A percentile compares a stretch with the other conserved stretches of the same genome.
Conservation (phyloP, 805 yeast species). For the Teunomyces aglyptinius region DNA sequence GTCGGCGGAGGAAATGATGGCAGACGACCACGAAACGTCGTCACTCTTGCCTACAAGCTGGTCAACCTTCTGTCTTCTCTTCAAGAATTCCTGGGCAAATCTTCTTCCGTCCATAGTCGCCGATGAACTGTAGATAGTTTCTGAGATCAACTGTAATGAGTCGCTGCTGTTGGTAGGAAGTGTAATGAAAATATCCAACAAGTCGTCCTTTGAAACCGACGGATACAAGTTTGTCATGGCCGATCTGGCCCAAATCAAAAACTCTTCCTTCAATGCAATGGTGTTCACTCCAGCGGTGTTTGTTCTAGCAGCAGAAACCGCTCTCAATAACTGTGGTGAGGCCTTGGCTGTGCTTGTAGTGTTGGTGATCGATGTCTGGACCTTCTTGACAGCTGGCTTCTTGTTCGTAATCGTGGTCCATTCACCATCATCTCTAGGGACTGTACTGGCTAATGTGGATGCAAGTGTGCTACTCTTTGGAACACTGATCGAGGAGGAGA, state of each 20-base stretch:
- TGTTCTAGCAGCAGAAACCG: slow-evolving; percentile 32
- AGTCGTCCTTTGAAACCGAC: slow-evolving; percentile 74
- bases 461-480: slow-evolving; percentile 29
- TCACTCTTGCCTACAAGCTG: slow-evolving; percentile 40
- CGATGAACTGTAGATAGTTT: slow-evolving; percentile 84
- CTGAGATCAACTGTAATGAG: slow-evolving; percentile 83
- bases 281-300: slow-evolving; percentile 24
- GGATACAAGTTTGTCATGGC: slow-evolving; percentile 66
- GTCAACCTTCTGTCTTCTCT: slow-evolving; percentile 74
- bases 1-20: slow-evolving; percentile 47
- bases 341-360: slow-evolving; percentile 21
- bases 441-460: slow-evolving; percentile 28
- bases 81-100: slow-evolving; percentile 86
- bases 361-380: slow-evolving; percentile 13
- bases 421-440: slow-evolving; percentile 36
- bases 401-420: slow-evolving; percentile 43
- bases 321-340: slow-evolving; percentile 36
- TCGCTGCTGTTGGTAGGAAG: slow-evolving; percentile 70
- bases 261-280: slow-evolving; percentile 47
- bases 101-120: slow-evolving; percentile 92
- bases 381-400: slow-evolving; percentile 34
- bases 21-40: slow-evolving; percentile 69
- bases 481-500: slow-evolving; percentile 8
- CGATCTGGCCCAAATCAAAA: slow-evolving; percentile 69
- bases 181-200: slow-evolving; percentile 74